A percentile compares a stretch with the other conserved stretches of the same genome.
These are phyloP conservation scores for Rhexocercosporidium sp. DNA, from an alignment of 2,329 filamentous ascomycete species.

Conservation along the genomic window DNA sequence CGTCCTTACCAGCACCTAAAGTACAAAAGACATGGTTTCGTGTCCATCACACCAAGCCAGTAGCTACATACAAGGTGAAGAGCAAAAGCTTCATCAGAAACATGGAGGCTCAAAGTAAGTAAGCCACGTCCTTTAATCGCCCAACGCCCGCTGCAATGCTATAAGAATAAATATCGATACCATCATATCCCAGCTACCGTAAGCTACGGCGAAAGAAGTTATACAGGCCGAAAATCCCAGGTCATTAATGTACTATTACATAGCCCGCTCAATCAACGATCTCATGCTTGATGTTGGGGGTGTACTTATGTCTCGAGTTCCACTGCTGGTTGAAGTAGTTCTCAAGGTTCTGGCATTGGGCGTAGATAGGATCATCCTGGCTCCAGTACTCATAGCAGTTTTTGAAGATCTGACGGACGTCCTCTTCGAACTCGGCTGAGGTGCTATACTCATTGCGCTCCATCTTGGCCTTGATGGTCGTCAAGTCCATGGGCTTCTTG, in stretches of 20 bases:
- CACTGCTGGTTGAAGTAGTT: conserved; percentile 65
- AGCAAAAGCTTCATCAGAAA: background rate
- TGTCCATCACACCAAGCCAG: background rate
- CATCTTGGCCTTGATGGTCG: conserved; percentile 65
- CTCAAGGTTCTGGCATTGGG: conserved; percentile 61
- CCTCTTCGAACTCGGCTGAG: conserved; percentile 59
- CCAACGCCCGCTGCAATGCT: conserved; percentile 18
- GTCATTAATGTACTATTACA: background rate
- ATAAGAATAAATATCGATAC: background rate
- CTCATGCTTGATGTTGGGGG: conserved; percentile 56
- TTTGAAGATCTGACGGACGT: conserved; percentile 65
- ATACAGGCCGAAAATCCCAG: background rate
- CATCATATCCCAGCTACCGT: no score
- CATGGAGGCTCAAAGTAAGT: background rate
- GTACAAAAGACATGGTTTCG: background rate
- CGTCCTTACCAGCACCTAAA: background rate
- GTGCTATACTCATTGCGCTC: conserved; percentile 56
- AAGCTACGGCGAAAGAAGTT: background rate
- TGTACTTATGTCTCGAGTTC: conserved; percentile 62
- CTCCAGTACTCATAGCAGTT: conserved; percentile 71
- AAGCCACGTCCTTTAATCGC: background rate
- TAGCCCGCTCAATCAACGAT: conserved; percentile 26
- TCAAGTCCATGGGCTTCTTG: conserved; percentile 66
- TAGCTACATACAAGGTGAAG: background rate
- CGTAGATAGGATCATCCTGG: conserved; percentile 59